A percentile compares a stretch with the other conserved stretches of the same genome.
Evolutionary conservation across 2,329 filamentous ascomycete genomes (phyloP).

Genomic region (Penicillium occitanis): DNA sequence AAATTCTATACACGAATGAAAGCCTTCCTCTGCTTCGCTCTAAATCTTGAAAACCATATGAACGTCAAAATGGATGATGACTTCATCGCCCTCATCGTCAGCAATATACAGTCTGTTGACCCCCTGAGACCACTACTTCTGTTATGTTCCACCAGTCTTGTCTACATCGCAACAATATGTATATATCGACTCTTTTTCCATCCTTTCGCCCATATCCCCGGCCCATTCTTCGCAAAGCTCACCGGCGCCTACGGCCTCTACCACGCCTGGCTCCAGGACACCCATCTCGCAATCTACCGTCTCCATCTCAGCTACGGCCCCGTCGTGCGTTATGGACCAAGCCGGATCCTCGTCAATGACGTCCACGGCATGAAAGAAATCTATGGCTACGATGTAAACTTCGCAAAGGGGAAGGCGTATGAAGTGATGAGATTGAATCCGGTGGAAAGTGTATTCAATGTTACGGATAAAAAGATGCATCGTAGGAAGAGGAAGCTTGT

Average conservation of each 20-base stretch:
- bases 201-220: slow-evolving; percentile 13
- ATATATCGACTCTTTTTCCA: slow-evolving; percentile 17
- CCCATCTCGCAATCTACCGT: slow-evolving; percentile 8
- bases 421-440: slow-evolving; percentile 11
- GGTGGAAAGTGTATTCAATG: slow-evolving; percentile 13
- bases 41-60: not conserved
- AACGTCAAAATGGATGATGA: not conserved
- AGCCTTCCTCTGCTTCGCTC: not conserved
- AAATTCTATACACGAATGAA: not conserved
- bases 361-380: slow-evolving; percentile 14
- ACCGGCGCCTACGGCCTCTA: slow-evolving; percentile 14
- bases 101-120: not conserved
- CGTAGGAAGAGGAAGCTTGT: slow-evolving; percentile 17
- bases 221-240: slow-evolving; percentile 11
- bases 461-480: slow-evolving; percentile 15
- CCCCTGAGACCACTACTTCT: not conserved
- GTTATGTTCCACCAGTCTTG: not conserved
- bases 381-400: slow-evolving; percentile 9
- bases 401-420: slow-evolving; percentile 7
- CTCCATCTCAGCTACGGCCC: slow-evolving; percentile 4
- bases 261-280: slow-evolving; percentile 16
- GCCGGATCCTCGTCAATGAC: slow-evolving; percentile 11
- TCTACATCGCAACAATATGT: slow-evolving; percentile 7
- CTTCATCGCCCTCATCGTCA: not conserved
- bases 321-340: slow-evolving; percentile 14